These are phyloP conservation scores for Skeletonema marinoi DNA, from an alignment of 108 stramenopile genomes.

Conservation along the genomic window DNA sequence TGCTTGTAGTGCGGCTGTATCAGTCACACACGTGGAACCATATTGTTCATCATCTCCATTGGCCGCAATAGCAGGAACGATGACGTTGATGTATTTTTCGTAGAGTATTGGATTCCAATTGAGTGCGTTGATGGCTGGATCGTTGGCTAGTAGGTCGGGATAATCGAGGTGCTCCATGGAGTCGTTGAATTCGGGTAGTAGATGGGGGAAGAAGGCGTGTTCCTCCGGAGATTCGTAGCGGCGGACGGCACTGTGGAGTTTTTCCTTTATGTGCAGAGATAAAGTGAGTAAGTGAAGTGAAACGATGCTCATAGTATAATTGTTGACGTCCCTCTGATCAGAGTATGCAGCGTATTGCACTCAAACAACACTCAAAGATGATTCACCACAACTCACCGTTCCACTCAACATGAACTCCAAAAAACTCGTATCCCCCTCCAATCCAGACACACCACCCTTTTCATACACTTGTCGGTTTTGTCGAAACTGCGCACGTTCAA, in stretches of 20 bases:
- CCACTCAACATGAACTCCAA: slow-evolving; percentile 95
- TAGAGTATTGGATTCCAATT: slow-evolving; percentile 92
- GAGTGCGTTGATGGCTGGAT: slow-evolving; percentile 65
- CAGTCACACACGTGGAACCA: slow-evolving; percentile 88
- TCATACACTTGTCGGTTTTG: slow-evolving; percentile 87
- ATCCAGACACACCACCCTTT: slow-evolving; percentile 64
- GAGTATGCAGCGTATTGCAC: neutral
- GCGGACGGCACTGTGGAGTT: slow-evolving; percentile 90
- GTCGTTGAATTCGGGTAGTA: slow-evolving; percentile 69
- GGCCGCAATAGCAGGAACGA: slow-evolving; percentile 81
- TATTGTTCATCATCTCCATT: slow-evolving; percentile 97
- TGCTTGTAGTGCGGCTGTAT: slow-evolving; percentile 92
- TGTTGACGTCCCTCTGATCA: neutral
- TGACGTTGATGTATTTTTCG: slow-evolving; percentile 75
- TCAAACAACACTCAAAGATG: neutral
- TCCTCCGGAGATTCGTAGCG: slow-evolving; percentile 99
- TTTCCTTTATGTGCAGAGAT: slow-evolving; percentile 56
- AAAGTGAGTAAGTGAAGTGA: neutral
- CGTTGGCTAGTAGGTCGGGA: slow-evolving; percentile 73
- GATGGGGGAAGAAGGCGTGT: slow-evolving; percentile 93
- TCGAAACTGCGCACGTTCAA: slow-evolving; percentile 97
- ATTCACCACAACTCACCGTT: slow-evolving; percentile 57
- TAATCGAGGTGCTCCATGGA: slow-evolving; percentile 84
- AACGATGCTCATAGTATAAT: neutral
- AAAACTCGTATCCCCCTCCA: slow-evolving; percentile 71